Evolutionary conservation across 169 alveolate genomes (phyloP), one percentile per base, ranked within the genome.

Genomic region (Cryptosporidium ubiquitum): DNA sequence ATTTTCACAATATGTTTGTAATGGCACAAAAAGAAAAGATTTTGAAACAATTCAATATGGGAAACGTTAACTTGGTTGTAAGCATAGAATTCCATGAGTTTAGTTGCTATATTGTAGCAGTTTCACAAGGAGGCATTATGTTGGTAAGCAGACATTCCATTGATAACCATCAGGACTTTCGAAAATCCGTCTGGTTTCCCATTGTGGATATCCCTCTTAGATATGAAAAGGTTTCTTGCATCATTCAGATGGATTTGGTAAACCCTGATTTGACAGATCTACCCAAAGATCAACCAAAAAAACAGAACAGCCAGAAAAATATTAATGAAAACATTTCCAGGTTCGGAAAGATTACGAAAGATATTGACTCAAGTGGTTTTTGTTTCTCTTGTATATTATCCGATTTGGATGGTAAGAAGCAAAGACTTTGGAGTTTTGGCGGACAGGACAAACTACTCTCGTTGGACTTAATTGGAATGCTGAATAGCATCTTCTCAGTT

Each of bases 141-240:
- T 9, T 64, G 29, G 26, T 64, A 26, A 31, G 89, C 42, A 57
- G 37, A 44, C 71, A 61, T 23, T 61, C 79, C 5, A 37, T 44
- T 2, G 55, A 47, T 47, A 61, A 57, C 5, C 55, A 55, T 6
- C 66, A 73, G 31, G 68, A 64, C 18, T 58, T 73, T 23, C 29
- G 64, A 26, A 61, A 39, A 31, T 42, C 73, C 14, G 16, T 18
- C 26, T 79, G 89, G 89, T 64, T 79, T 40, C 89, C 89, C 3
- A 20, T 79, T 5, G 69, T 79, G 47, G 89, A 79, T 47, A 79
- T 79, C 4, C 89, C 89, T 2, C 33, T 79, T 40, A 39, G 37
- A 23, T 20, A 64, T 61, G 74, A 79, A 6, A 47, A 33, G 3
- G 71, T 64, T n/a, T 0, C 23, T n/a, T 64, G 26, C 26, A 64